Base-by-base conservation (phyloP, 2,329 filamentous ascomycete genomes). In the Colletotrichum costaricense region DNA sequence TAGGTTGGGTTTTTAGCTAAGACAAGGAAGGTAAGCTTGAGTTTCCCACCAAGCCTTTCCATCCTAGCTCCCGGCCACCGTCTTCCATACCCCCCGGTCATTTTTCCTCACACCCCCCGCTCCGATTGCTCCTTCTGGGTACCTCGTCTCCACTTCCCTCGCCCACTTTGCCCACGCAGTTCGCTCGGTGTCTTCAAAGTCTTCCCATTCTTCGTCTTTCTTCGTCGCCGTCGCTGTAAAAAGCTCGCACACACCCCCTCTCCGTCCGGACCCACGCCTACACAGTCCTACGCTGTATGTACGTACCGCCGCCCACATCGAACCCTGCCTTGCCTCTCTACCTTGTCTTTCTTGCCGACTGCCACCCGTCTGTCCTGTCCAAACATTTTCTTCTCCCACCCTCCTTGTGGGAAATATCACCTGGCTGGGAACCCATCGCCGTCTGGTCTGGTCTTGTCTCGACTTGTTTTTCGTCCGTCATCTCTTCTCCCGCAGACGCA, bases 371-470 rank as follows among this genome's bases (percentile, higher is more conserved):
- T 35, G 35, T 26, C 52, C 30, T 60, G 24, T 57, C 70, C 67
- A 66, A 60, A 70, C 70, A 70, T 73, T 70, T 63, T 65, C 55
- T 67, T 73, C 60, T 60, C 70, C 57, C 72, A 56, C 69, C 69
- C 72, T 63, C 68, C 63, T 49, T 35, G 49, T 54, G 52, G 26
- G 42, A 70, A 72, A 67, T 67, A 54, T 33, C 49, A 42, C 28
- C 26, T 59, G 52, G 63, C 26, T 59, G 52, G 63, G 33, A 74
- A 67, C 55, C 68, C 68, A 7, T 60, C 62, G 56, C 66, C 72
- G 30, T 73, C 67, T 62, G 11, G 42, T 65, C 60, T 38, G 46
- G 28, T 46, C 42, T 26, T 8, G 30, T 49, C 42, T 49, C 42
- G 42, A 49, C 42, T 49, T 49, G 42, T 49, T 49, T 49, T n/a